Evolutionary conservation across 1,284 basidiomycete species (phyloP), one percentile per base, ranked within the genome.

Genomic region (Boletus nobilissimus): DNA sequence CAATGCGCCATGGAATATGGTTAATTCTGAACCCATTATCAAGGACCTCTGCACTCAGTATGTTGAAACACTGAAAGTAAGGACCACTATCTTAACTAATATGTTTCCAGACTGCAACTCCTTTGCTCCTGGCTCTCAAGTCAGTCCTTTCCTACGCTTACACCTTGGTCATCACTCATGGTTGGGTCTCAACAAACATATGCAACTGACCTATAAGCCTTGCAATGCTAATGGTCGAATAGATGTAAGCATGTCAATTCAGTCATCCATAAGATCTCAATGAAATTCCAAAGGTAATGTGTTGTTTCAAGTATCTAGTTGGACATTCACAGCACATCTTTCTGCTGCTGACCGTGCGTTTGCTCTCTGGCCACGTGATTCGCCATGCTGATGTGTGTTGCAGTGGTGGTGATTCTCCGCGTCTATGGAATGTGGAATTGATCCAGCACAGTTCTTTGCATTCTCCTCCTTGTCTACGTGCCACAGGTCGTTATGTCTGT

Each of bases 381-480:
- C 19, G 5, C 3, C 22, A 14, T 39, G 7, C 9, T 54, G 4
- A 69, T 13, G 36, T 48, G 6, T 8, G 14, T 36, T 18, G 39
- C 34, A 83, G 81, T 79, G 2, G 54, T 81, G 22, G 80, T 82
- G 78, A 65, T 83, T 60, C 26, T 82, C 13, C 80, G 81, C 4
- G 72, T 81, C 5, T 80, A 77, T 16, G 70, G 75, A 14, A 82
- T 81, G 78, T 81, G 74, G 73, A 71, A 69, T 67, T 65, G 34
- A 48, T 81, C 78, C 13, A 80, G 32, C 7, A 24, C 2, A 5
- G 62, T 83, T 7, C 39, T 83, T 6, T 70, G 3, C 6, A 36
- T 46, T 19, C 74, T 76, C 32, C 51, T 70, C 19, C 40, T 66
- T 40, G n/a, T 76, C 26, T 76, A 66, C n/a, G 5, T 29, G 26